These are phyloP conservation scores for Fusarium sp. DNA, from an alignment of 2,329 filamentous ascomycete species.

Conservation along the genomic window DNA sequence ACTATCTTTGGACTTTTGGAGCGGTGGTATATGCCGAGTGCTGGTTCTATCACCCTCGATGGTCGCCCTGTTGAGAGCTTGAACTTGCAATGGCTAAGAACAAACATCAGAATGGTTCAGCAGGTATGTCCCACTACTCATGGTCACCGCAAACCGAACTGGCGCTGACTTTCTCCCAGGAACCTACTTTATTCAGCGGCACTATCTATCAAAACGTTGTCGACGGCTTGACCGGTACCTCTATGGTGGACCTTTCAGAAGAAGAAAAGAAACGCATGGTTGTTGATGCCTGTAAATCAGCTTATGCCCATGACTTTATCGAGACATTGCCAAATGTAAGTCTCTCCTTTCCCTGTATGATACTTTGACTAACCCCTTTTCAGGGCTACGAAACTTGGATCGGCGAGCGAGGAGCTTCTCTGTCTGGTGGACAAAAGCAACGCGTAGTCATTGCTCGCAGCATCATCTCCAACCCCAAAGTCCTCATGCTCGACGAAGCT, in stretches of 20 bases:
- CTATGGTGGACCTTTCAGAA: constrained; percentile 50
- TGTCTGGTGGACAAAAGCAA: constrained; percentile 75
- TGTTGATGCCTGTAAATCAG: constrained; percentile 58
- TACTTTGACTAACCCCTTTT: neutral
- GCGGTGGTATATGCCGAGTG: constrained; percentile 66
- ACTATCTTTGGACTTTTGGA: constrained; percentile 67
- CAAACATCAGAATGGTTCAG: constrained; percentile 63
- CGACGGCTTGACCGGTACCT: constrained; percentile 56
- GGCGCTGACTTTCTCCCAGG: constrained; percentile 46
- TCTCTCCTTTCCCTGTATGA: fast-evolving
- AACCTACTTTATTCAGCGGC: constrained; percentile 64
- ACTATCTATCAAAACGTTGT: constrained; percentile 64
- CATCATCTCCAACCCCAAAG: constrained; percentile 70
- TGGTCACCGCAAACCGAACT: fast-evolving
- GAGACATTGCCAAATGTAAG: constrained; percentile 53
- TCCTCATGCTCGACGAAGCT: constrained; percentile 76
- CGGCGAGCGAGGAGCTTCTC: constrained; percentile 71
- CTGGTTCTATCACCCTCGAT: constrained; percentile 59
- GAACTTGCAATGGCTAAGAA: constrained; percentile 63
- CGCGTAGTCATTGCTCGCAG: constrained; percentile 73
- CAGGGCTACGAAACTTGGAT: constrained; percentile 69
- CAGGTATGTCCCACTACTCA: constrained; percentile 40
- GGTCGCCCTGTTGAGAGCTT: constrained; percentile 54
- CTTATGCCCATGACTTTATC: constrained; percentile 66
- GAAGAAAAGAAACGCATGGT: constrained; percentile 59